Base-by-base conservation (phyloP, 345 rosid genomes). In the Eucalyptus microcorys region DNA sequence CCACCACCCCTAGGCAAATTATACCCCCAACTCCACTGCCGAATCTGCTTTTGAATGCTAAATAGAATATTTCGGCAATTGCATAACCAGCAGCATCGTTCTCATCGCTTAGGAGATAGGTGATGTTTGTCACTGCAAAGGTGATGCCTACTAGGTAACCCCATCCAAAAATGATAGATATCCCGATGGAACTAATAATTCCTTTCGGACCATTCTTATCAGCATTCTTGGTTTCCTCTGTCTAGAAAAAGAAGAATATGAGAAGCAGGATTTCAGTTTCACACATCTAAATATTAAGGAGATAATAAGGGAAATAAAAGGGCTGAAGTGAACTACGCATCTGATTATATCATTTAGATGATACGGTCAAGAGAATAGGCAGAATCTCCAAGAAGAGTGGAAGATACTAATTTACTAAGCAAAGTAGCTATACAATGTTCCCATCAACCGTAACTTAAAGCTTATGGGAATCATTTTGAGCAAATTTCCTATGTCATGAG, bases 81-180 rank as follows among this genome's bases (percentile, higher is more conserved):
- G 98, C 98, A 86, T 97, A 96, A 17, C 99, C 98, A 87, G 96
- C 98, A 49, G 98, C 96, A 92, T 98, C 93, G 81, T 97, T 98
- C 90, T 93, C 92, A 90, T 92, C 92, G 87, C 94, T 95, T 90
- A 98, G 90, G 86, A 98, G 97, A 87, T 87, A 92, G 24, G 99
- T 90, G 88, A 97, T 98, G 91, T 96, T 92, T 85, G 97, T 96
- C 84, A 96, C 98, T 32, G 97, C 95, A 92, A 95, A 98, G 92
- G 96, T 94, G 94, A 98, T 92, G 42, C 99, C 99, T 55, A 98
- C 87, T 90, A 98, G 94, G 93, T 97, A 98, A 90, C 93, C 96
- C 99, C 99, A 97, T 88, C 99, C 99, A 89, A 98, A 95, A 84
- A 98, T 90, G 90, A 97, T 95, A 49, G 99, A 98, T 92, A 97